Evolutionary conservation across 768 basidiomycete genomes (phyloP).

Genomic region (Kwoniella newhampshirensis): DNA sequence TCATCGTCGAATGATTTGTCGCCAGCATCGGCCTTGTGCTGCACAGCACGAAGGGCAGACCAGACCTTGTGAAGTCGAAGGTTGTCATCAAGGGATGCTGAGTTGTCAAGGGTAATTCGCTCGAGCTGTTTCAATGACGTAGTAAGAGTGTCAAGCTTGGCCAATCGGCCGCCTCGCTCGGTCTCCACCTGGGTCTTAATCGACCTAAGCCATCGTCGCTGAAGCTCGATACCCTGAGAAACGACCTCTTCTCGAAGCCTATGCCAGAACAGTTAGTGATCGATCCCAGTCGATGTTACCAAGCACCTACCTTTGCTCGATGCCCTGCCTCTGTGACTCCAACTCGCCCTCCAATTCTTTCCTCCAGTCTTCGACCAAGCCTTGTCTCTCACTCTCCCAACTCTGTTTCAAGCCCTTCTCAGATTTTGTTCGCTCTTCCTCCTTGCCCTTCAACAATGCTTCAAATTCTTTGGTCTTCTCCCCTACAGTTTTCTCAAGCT

Average conservation of each 20-base stretch:
- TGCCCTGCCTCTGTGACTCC: constrained; percentile 81
- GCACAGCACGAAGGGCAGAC: constrained; percentile 83
- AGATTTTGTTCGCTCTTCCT: constrained; percentile 78
- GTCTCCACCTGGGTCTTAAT: constrained; percentile 94
- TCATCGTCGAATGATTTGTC: constrained; percentile 83
- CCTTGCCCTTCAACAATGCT: constrained; percentile 64
- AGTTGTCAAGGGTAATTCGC: constrained; percentile 86
- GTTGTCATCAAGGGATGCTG: constrained; percentile 86
- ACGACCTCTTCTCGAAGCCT: constrained; percentile 93
- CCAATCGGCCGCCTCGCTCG: constrained; percentile 91
- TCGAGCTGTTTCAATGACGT: constrained; percentile 87
- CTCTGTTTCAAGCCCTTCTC: constrained; percentile 80
- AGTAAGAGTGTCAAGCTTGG: constrained; percentile 90
- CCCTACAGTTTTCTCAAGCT: constrained; percentile 68
- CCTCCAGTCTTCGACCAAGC: constrained; percentile 73
- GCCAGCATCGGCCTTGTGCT: constrained; percentile 64
- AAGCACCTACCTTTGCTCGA: constrained; percentile 76
- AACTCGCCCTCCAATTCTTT: constrained; percentile 83
- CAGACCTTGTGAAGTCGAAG: constrained; percentile 86
- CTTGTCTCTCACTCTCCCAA: constrained; percentile 73
- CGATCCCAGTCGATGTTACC: neutral
- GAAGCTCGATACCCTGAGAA: constrained; percentile 94
- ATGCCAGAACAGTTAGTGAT: constrained; percentile 12
- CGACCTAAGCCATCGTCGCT: constrained; percentile 92
- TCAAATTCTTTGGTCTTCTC: constrained; percentile 79